These are phyloP conservation scores for Nitzschia putrida DNA, from an alignment of 108 stramenopile genomes.

Conservation along the genomic window DNA sequence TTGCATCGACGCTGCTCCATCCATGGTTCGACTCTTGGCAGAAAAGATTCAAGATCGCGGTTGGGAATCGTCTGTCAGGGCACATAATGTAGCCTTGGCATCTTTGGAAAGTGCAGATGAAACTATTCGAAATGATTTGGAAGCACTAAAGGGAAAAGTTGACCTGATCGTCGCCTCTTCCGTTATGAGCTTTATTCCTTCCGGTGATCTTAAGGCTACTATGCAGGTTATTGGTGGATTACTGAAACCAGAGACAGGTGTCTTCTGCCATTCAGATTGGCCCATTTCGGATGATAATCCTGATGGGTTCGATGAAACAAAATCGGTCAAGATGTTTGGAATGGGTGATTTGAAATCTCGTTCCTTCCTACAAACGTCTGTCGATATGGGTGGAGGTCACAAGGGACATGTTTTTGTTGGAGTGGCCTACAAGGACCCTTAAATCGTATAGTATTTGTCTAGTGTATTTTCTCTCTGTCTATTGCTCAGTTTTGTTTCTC, in stretches of 20 bases:
- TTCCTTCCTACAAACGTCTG: background rate
- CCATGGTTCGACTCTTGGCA: conserved; percentile 40
- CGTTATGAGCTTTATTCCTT: conserved; percentile 47
- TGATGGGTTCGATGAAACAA: conserved; percentile 26
- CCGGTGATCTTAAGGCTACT: conserved; percentile 32
- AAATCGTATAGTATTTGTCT: background rate
- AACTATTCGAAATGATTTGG: conserved; percentile 10
- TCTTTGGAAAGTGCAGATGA: background rate
- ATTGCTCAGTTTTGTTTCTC: too few relatives aligned
- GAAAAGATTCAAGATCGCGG: conserved; percentile 41
- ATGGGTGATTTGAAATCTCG: conserved; percentile 21
- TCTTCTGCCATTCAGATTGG: conserved; percentile 49
- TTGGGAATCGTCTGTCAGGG: conserved; percentile 40
- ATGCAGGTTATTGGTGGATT: conserved; percentile 36
- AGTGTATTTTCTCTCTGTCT: too few relatives aligned
- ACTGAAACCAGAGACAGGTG: conserved; percentile 30
- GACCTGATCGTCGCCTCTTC: conserved; percentile 49
- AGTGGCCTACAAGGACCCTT: conserved; percentile 15
- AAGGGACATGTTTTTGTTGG: conserved; percentile 22
- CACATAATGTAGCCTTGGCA: conserved; percentile 27
- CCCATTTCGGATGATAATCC: conserved; percentile 16
- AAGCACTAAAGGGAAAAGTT: conserved; percentile 20
- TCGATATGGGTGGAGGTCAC: conserved; percentile 9
- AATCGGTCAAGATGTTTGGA: conserved; percentile 25
- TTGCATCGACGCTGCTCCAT: conserved; percentile 40